Evolutionary conservation across 2,329 filamentous ascomycete species (phyloP).

Genomic region (Madurella fahalii): DNA sequence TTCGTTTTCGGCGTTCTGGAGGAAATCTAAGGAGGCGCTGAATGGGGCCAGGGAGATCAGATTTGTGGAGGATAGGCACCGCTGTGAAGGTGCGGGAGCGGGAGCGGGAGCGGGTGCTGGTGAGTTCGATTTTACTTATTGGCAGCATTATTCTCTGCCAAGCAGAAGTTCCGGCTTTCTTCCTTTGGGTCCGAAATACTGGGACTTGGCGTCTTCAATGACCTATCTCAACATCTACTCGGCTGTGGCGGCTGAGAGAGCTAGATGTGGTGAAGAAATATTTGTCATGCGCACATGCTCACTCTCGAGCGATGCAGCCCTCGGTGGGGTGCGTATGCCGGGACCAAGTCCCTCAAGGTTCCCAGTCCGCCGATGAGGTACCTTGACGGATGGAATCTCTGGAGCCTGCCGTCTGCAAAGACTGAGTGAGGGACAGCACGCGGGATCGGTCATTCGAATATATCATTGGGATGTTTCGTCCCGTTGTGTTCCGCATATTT

Average conservation of each 20-base stretch:
- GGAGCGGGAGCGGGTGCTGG: too few relatives aligned
- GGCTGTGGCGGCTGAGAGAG: too few relatives aligned
- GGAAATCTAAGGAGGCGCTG: conserved; percentile 38
- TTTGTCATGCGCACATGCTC: conserved; percentile 3
- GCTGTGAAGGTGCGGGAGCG: conserved; percentile 18
- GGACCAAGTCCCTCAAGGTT: neutral
- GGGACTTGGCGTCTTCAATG: too few relatives aligned
- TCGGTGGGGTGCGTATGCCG: too few relatives aligned
- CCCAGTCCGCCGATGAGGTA: neutral
- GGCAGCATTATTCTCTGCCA: neutral
- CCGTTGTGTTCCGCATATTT: neutral
- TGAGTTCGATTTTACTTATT: neutral
- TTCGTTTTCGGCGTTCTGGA: conserved; percentile 48
- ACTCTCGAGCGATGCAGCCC: too few relatives aligned
- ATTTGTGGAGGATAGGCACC: conserved; percentile 28
- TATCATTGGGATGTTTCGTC: neutral
- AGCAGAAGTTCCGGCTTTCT: neutral
- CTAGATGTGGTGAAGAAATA: conserved; percentile 1
- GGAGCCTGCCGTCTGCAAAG: too few relatives aligned
- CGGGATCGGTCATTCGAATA: neutral
- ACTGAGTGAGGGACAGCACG: neutral
- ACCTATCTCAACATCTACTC: too few relatives aligned
- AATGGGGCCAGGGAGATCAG: conserved; percentile 31
- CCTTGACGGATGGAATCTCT: neutral
- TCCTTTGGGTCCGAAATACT: neutral